These are phyloP conservation scores for Wickerhamiella lipophila DNA, from an alignment of 805 yeast species.

Conservation along the genomic window DNA sequence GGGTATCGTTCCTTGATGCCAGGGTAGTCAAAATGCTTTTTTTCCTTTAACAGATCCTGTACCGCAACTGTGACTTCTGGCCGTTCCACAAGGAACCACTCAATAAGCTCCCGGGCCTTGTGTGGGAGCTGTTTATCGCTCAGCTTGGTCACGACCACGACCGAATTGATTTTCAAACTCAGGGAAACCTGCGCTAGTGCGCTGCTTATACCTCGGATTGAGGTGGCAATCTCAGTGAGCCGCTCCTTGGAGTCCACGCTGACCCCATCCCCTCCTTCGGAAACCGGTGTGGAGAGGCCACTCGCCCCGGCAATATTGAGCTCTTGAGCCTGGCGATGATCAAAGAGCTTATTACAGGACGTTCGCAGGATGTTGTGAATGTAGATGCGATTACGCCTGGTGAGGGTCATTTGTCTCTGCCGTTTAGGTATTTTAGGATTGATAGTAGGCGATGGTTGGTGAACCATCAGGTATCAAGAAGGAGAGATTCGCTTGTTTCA, in stretches of 20 bases:
- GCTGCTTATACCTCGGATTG: conserved; percentile 23
- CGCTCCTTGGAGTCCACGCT: conserved; percentile 24
- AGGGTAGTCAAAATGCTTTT: conserved; percentile 49
- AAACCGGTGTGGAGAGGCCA: conserved; percentile 19
- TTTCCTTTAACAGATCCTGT: conserved; percentile 50
- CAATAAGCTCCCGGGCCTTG: conserved; percentile 17
- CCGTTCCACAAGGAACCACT: conserved; percentile 21
- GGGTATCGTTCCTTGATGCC: conserved; percentile 41
- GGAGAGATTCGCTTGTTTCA: too few species aligned
- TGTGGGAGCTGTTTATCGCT: conserved; percentile 20
- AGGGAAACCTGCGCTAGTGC: conserved; percentile 22
- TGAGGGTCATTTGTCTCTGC: conserved; percentile 2
- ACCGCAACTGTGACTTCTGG: conserved; percentile 45
- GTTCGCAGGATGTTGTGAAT: conserved; percentile 7
- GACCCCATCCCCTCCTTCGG: conserved; percentile 16
- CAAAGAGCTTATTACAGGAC: conserved; percentile 4
- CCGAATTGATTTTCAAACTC: conserved; percentile 19
- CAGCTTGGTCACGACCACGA: conserved; percentile 21
- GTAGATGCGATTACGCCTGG: conserved; percentile 6
- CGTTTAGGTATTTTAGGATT: not conserved
- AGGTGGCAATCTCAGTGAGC: conserved; percentile 23
- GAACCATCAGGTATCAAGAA: not conserved
- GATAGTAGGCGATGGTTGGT: not conserved
- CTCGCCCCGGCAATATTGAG: conserved; percentile 9
- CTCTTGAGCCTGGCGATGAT: not conserved